Base-by-base conservation (phyloP, 148 eudicot genomes). In the Cornus kousa region DNA sequence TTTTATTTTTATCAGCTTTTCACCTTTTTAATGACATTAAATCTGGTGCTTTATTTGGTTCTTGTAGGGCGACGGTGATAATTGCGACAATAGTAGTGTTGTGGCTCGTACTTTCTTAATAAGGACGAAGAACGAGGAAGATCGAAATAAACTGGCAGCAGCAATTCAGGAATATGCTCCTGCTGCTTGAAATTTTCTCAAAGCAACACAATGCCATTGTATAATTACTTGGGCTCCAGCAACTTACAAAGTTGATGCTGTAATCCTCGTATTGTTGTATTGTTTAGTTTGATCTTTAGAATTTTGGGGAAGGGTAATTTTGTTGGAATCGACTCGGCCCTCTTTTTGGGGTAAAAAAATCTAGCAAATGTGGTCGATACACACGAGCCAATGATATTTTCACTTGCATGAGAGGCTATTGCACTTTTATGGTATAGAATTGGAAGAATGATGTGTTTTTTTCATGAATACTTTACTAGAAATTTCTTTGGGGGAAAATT, bases 131-230 rank as follows among this genome's bases (percentile, higher is more conserved):
- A 88, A 79, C 5, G 92, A 87, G 77, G 97, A 88, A 65, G 98
- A 92, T 70, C 81, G 98, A 67, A 83, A 94, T 85, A 94, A 92
- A 83, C 86, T 94, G 62, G 98, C 91, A 20, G 91, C 88, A 72
- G 90, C 70, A 14, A 96, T 96, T 78, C 87, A 88, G 64, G 98
- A 94, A 76, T 83, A 96, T 78, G 93, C 98, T 40, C 99, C 98
- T 8, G 76, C 89, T 19, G 80, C 86, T 33, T 89, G 83, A 87
- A 46, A 60, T 20, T 50, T 31, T 64, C 57, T n/a, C 65, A 50
- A 19, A 65, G 68, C 70, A 73, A 83, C 70, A 20, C 28, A 40
- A 33, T 68, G 48, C 5, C 28, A 46, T 76, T 67, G 62, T 66
- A 31, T 76, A 1, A 66, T 39, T 43, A 43, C 43, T 3, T 9